phyloP scores from a whole-genome alignment of 129 eudicot genomes.

The Apium graveolens region DNA sequence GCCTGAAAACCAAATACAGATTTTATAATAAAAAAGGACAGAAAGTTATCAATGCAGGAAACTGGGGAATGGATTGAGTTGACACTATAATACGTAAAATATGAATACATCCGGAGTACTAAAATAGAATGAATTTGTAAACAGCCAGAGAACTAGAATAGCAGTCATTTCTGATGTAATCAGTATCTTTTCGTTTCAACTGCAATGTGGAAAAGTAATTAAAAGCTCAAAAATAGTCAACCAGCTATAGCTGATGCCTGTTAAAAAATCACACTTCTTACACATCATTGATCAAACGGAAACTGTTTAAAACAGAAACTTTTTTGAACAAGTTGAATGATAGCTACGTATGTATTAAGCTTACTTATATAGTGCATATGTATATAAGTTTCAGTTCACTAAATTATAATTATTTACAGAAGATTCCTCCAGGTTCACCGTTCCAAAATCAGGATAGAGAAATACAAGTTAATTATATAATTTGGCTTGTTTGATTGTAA shows the following conservation, averaged over 20 bases:
- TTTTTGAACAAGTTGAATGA: not conserved
- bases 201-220: not conserved
- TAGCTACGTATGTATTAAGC: not conserved
- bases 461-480: too few species aligned
- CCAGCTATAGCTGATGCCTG: not conserved
- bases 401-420: too few species aligned
- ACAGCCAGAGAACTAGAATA: not conserved
- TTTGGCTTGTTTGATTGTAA: not conserved
- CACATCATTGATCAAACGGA: not conserved
- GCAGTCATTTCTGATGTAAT: not conserved
- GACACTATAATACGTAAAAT: not conserved
- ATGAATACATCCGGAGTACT: not conserved
- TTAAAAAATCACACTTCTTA: not conserved
- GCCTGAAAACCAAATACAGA: slow-evolving; percentile 35
- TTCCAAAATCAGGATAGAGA: not conserved
- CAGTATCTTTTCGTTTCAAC: not conserved
- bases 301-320: not conserved
- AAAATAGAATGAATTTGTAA: not conserved
- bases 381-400: too few species aligned
- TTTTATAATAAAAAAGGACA: not conserved
- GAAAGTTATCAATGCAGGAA: not conserved
- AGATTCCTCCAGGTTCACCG: not conserved
- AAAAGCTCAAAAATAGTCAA: not conserved
- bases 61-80: not conserved
- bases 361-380: not conserved